Percentiles rank a stretch among this genome's conserved stretches.
Evolutionary conservation across 495 filamentous ascomycete genomes (phyloP).

Genomic region (Penicillium parvum): DNA sequence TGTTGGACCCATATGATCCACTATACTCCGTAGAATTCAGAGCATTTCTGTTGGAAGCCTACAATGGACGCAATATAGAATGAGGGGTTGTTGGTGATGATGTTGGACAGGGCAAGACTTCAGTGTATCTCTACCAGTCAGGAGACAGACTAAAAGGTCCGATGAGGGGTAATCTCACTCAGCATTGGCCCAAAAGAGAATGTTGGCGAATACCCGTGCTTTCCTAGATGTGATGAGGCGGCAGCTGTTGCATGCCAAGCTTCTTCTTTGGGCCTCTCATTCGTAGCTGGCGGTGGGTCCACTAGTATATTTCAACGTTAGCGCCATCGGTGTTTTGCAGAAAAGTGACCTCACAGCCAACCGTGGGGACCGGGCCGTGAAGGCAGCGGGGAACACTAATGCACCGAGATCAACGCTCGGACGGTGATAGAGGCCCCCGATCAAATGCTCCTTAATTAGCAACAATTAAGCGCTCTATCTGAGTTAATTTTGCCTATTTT

Average conservation of each 20-base stretch:
- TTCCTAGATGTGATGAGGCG: conserved; percentile 9
- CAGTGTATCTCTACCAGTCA: no score
- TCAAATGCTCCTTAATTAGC: conserved; percentile 25
- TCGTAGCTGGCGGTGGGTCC: background rate
- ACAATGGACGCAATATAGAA: no score
- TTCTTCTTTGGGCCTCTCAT: conserved; percentile 5
- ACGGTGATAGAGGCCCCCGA: background rate
- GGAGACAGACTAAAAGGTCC: no score
- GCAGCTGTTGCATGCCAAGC: conserved; percentile 13
- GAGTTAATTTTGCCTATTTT: no score
- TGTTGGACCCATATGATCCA: no score
- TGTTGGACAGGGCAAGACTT: no score
- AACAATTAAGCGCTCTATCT: conserved; percentile 26
- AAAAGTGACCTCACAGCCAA: conserved; percentile 5
- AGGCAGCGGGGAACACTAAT: conserved; percentile 7
- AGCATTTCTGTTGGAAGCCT: no score
- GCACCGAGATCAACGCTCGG: conserved; percentile 3
- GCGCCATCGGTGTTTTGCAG: background rate
- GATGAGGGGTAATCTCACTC: no score
- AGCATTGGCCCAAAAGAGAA: background rate
- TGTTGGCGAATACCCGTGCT: no score
- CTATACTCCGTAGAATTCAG: no score
- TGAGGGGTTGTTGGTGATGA: no score
- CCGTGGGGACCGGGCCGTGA: conserved; percentile 8
- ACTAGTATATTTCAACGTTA: background rate